phyloP scores from a whole-genome alignment of 2,329 filamentous ascomycete genomes.

The Cadophora gregata region DNA sequence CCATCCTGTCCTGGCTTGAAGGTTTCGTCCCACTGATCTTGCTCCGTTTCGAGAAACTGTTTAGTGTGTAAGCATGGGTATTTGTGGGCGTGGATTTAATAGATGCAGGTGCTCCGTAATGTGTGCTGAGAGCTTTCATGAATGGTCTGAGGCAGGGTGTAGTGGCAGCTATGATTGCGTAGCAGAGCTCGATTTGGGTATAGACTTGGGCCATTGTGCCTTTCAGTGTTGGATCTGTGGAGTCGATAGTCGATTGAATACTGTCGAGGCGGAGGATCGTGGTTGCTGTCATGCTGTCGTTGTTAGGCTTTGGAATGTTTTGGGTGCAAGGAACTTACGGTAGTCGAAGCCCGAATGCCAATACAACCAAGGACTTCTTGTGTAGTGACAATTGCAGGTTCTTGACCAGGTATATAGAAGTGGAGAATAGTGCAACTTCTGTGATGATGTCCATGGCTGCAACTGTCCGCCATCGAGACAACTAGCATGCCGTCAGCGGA shows the following conservation, averaged over 20 bases:
- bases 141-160: slow-evolving; percentile 53
- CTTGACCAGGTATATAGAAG: slow-evolving; percentile 47
- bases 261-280: slow-evolving; percentile 47
- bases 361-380: slow-evolving; percentile 49
- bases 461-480: slow-evolving; percentile 47
- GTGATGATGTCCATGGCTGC: slow-evolving; percentile 49
- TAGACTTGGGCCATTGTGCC: slow-evolving; percentile 46
- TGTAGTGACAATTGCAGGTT: slow-evolving; percentile 46
- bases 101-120: slow-evolving; percentile 21
- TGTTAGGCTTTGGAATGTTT: background rate
- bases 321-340: slow-evolving; percentile 41
- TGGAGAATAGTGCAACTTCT: slow-evolving; percentile 47
- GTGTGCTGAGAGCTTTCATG: slow-evolving; percentile 42
- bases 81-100: slow-evolving; percentile 8
- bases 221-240: slow-evolving; percentile 47
- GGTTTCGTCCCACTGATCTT: background rate
- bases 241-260: slow-evolving; percentile 39
- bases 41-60: background rate
- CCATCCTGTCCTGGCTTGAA: background rate
- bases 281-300: slow-evolving; percentile 4
- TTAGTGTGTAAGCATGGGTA: background rate
- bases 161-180: slow-evolving; percentile 50
- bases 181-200: slow-evolving; percentile 50
- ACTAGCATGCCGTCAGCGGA: slow-evolving; percentile 9
- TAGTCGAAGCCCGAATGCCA: slow-evolving; percentile 50